phyloP scores from a whole-genome alignment of 371 early-diverging fungal genomes.

The Mortierella sp. region DNA sequence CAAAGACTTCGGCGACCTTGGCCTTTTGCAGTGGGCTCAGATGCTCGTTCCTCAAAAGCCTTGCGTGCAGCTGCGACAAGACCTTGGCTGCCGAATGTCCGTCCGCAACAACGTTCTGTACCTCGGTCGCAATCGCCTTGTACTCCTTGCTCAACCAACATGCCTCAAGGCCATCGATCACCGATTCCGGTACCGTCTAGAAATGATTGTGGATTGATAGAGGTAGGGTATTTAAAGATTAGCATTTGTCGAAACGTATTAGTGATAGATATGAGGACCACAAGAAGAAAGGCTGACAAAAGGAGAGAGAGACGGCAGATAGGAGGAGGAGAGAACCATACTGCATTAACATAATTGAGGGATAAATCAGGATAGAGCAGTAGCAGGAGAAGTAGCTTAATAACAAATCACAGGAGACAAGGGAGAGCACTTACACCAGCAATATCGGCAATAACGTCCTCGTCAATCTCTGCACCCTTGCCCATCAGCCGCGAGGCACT shows the following conservation, averaged over 20 bases:
- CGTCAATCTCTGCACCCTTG: conserved; percentile 64
- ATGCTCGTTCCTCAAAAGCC: conserved; percentile 69
- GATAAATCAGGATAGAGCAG: neutral
- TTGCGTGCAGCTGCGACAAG: conserved; percentile 79
- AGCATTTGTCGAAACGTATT: neutral
- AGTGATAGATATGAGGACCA: neutral
- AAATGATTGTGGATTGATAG: neutral
- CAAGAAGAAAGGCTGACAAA: neutral
- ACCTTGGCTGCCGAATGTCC: conserved; percentile 89
- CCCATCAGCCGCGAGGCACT: conserved; percentile 80
- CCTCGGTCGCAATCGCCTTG: conserved; percentile 62
- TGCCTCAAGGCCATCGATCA: conserved; percentile 69
- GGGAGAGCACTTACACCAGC: conserved; percentile 75
- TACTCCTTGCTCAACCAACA: conserved; percentile 64
- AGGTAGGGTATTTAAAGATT: neutral
- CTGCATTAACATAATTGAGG: neutral
- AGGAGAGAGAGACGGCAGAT: neutral
- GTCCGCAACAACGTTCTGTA: conserved; percentile 68
- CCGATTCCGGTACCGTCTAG: conserved; percentile 72
- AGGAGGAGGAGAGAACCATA: neutral
- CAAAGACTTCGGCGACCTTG: conserved; percentile 72
- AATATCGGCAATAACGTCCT: conserved; percentile 79
- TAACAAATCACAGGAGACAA: neutral
- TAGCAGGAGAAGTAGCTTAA: neutral
- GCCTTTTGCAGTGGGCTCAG: conserved; percentile 83